phyloP scores from a whole-genome alignment of 306 rosid species.

The Medicago truncatula region DNA sequence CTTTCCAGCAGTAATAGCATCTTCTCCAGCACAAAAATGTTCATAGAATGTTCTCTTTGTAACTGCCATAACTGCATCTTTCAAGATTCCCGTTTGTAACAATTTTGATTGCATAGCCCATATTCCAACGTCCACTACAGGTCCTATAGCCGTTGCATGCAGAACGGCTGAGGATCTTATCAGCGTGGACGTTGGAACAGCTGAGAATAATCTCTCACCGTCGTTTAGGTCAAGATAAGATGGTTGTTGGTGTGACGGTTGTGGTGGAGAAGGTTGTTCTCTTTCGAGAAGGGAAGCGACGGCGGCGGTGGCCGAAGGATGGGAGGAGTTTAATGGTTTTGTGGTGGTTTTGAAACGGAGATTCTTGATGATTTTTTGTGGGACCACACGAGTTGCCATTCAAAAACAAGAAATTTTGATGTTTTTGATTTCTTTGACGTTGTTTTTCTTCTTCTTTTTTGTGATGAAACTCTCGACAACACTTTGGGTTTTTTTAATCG shows the following conservation, averaged over 20 bases:
- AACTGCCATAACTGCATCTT: conserved; percentile 28
- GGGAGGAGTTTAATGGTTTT: conserved; percentile 50
- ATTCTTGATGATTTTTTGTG: conserved; percentile 51
- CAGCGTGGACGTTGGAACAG: conserved; percentile 53
- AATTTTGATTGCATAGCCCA: conserved; percentile 72
- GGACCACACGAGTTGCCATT: conserved; percentile 60
- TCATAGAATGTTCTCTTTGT: conserved; percentile 56
- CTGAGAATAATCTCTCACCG: conserved; percentile 49
- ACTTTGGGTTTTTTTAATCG: not conserved
- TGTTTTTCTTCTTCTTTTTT: not conserved
- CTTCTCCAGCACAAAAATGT: conserved; percentile 90
- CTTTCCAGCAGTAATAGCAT: conserved; percentile 39
- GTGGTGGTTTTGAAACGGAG: conserved; percentile 40
- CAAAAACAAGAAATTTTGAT: not conserved
- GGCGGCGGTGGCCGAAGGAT: conserved; percentile 10
- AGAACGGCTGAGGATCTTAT: conserved; percentile 64
- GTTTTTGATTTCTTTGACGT: not conserved
- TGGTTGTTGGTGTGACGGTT: not conserved
- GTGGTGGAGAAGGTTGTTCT: not conserved
- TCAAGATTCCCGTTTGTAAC: conserved; percentile 40
- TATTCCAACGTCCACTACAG: conserved; percentile 81
- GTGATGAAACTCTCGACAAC: not conserved
- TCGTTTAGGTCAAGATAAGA: conserved; percentile 41
- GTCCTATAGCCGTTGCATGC: conserved; percentile 66
- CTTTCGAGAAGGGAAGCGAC: not conserved